Evolutionary conservation across 352 stramenopile genomes (phyloP).

Genomic region (Globisporangium nunn): DNA sequence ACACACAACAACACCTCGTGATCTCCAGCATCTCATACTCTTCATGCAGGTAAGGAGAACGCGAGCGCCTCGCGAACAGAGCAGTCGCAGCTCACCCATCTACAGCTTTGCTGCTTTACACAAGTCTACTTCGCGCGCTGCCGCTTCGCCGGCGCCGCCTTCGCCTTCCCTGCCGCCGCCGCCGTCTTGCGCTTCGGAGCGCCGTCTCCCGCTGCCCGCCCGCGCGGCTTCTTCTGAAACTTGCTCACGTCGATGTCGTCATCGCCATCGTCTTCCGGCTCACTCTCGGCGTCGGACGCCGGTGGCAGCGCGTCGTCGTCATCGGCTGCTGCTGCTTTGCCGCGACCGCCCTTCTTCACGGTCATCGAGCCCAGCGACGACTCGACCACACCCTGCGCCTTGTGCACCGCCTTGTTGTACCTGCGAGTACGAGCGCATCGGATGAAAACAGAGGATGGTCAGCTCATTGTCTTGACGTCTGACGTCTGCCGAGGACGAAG

Average conservation of each 20-base stretch:
- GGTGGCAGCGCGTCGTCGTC: constrained; percentile 45
- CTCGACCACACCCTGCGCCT: constrained; percentile 92
- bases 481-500: background rate
- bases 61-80: background rate
- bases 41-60: background rate
- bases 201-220: constrained; percentile 14
- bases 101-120: too few relatives aligned
- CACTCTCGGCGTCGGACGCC: constrained; percentile 66
- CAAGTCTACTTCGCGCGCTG: constrained; percentile 20
- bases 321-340: constrained; percentile 32
- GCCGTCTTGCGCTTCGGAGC: constrained; percentile 48
- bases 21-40: background rate
- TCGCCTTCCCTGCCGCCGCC: constrained; percentile 19
- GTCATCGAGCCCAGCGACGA: constrained; percentile 58
- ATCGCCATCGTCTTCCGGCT: constrained; percentile 45
- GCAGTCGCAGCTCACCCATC: too few relatives aligned
- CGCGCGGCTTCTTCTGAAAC: constrained; percentile 75
- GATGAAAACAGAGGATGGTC: background rate
- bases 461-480: background rate
- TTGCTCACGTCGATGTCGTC: constrained; percentile 59
- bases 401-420: constrained; percentile 92
- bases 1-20: too few relatives aligned
- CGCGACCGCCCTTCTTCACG: constrained; percentile 57
- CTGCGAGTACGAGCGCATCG: constrained; percentile 12
- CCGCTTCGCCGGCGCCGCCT: constrained; percentile 58